A percentile compares a stretch with the other conserved stretches of the same genome.
Evolutionary conservation across 2,329 filamentous ascomycete genomes (phyloP).

Genomic region (Albophoma yamanashiensis): DNA sequence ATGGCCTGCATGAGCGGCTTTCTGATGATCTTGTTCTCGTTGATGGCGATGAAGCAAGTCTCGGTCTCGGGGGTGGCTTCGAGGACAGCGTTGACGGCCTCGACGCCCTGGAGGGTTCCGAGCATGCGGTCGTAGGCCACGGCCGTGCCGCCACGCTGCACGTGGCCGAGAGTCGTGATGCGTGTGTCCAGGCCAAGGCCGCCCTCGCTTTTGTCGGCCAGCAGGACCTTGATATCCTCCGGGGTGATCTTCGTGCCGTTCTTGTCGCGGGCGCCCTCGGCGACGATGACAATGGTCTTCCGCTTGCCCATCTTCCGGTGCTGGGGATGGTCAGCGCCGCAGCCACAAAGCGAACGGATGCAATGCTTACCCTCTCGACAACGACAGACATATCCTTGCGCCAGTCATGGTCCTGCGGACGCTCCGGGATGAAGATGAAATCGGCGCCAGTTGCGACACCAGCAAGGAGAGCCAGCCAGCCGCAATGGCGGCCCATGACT

Average conservation of each 20-base stretch:
- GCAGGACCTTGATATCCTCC: conserved; percentile 72
- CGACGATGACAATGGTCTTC: conserved; percentile 96
- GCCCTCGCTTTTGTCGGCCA: conserved; percentile 55
- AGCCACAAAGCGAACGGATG: background rate
- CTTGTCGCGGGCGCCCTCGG: conserved; percentile 83
- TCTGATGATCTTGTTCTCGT: conserved; percentile 93
- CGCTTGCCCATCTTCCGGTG: conserved; percentile 85
- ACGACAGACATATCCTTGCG: conserved; percentile 75
- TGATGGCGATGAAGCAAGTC: conserved; percentile 91
- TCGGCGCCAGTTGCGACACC: conserved; percentile 92
- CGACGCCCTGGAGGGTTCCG: conserved; percentile 83
- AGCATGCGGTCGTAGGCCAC: conserved; percentile 94
- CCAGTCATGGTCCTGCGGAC: conserved; percentile 81
- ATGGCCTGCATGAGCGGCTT: conserved; percentile 87
- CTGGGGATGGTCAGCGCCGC: conserved; percentile 27
- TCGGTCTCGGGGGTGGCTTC: conserved; percentile 82
- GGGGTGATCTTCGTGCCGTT: conserved; percentile 77
- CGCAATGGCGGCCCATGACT: conserved; percentile 97
- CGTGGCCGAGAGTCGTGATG: conserved; percentile 90
- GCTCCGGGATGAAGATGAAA: conserved; percentile 94
- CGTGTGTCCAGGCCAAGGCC: conserved; percentile 80
- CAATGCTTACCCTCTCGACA: conserved; percentile 51
- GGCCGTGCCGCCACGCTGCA: conserved; percentile 88
- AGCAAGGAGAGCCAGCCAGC: conserved; percentile 93
- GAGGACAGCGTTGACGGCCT: conserved; percentile 84